phyloP scores from a whole-genome alignment of 371 early-diverging fungal species.

The Dentiscutata heterogama region DNA sequence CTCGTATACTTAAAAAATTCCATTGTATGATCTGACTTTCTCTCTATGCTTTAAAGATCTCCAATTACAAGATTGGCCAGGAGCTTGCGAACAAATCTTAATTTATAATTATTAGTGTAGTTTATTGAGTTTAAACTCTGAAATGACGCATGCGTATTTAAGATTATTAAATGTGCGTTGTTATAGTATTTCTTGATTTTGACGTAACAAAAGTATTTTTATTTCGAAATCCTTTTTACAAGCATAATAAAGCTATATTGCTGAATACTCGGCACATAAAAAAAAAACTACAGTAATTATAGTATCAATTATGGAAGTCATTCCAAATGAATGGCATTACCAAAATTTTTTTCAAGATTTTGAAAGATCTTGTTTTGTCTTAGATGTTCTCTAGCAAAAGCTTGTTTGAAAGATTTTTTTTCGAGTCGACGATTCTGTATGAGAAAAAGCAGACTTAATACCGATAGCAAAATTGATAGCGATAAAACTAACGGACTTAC shows the following conservation, averaged over 20 bases:
- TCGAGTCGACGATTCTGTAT: conserved; percentile 70
- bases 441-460: neutral
- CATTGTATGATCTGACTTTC: neutral
- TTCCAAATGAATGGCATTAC: conserved; percentile 54
- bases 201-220: neutral
- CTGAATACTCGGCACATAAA: neutral
- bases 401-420: conserved; percentile 80
- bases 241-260: conserved; percentile 2
- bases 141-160: too few relatives aligned
- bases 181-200: too few relatives aligned
- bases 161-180: too few relatives aligned
- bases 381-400: conserved; percentile 74
- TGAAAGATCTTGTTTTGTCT: conserved; percentile 64
- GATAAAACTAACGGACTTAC: conserved; percentile 49
- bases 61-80: conserved; percentile 69
- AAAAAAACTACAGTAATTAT: neutral
- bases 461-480: neutral
- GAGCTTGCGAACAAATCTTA: conserved; percentile 59
- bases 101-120: neutral
- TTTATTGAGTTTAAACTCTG: too few relatives aligned
- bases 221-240: neutral
- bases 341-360: conserved; percentile 59
- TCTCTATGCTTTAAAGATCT: conserved; percentile 48
- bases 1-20: neutral
- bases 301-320: conserved; percentile 30